These are phyloP conservation scores for Moniliella sp. DNA, from an alignment of 1,284 basidiomycete genomes.

Conservation along the genomic window DNA sequence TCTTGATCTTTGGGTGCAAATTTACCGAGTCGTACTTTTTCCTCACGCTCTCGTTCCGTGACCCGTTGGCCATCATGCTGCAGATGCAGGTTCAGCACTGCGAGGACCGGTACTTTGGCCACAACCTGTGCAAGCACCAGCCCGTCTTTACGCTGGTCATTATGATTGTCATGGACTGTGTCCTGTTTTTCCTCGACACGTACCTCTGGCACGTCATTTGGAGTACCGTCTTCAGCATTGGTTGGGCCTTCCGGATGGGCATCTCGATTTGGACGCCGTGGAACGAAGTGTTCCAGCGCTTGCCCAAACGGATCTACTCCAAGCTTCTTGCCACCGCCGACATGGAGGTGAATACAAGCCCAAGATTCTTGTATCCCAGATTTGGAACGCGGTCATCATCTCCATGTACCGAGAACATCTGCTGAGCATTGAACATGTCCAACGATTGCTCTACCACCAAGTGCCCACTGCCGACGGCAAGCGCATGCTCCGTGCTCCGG, in stretches of 20 bases:
- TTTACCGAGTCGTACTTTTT: conserved; percentile 34
- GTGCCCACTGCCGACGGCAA: conserved; percentile 32
- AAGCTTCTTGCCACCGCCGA: conserved; percentile 32
- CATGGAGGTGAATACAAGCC: conserved; percentile 35
- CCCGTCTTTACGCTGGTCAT: conserved; percentile 28
- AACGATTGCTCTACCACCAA: conserved; percentile 33
- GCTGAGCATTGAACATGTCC: conserved; percentile 33
- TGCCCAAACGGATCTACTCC: conserved; percentile 34
- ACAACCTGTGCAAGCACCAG: conserved; percentile 30
- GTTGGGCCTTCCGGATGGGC: conserved; percentile 32
- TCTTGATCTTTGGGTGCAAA: conserved; percentile 32
- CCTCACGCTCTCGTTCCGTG: conserved; percentile 31
- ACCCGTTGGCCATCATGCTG: conserved; percentile 31
- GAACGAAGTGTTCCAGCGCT: conserved; percentile 33
- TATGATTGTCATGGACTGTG: conserved; percentile 32
- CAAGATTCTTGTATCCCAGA: conserved; percentile 33
- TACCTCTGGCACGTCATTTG: conserved; percentile 35
- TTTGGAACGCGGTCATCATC: conserved; percentile 35
- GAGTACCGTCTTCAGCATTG: conserved; percentile 33
- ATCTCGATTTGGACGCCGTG: conserved; percentile 34
- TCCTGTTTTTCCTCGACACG: conserved; percentile 33
- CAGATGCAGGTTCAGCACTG: conserved; percentile 29
- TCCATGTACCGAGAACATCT: conserved; percentile 34
- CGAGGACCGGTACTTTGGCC: no score
- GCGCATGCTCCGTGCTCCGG: conserved; percentile 31